A percentile compares a stretch with the other conserved stretches of the same genome.
phyloP scores from a whole-genome alignment of 169 alveolate genomes.

The Plasmodium gonderi region DNA sequence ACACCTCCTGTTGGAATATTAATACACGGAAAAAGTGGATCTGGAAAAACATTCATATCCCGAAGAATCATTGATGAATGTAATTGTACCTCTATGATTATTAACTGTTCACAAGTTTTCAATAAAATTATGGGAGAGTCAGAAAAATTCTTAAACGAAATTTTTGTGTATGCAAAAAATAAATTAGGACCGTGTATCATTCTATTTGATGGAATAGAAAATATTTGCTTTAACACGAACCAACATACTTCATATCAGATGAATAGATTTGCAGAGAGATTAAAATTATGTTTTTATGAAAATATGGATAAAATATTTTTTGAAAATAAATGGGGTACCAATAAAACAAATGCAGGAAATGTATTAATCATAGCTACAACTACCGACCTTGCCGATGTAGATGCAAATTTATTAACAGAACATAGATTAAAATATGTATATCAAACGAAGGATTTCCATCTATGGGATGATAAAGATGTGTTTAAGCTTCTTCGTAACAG shows the following conservation, averaged over 20 bases:
- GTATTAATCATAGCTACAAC: slow-evolving; percentile 41
- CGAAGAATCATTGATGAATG: slow-evolving; percentile 59
- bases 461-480: slow-evolving; percentile 31
- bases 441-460: slow-evolving; percentile 4
- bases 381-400: slow-evolving; percentile 18
- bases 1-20: slow-evolving; percentile 17
- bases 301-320: slow-evolving; percentile 34
- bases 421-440: slow-evolving; percentile 25
- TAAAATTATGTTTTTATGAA: slow-evolving; percentile 58
- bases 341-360: not conserved
- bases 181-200: slow-evolving; percentile 56
- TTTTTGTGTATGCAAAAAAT: slow-evolving; percentile 29
- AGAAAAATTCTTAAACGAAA: slow-evolving; percentile 42
- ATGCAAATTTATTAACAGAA: slow-evolving; percentile 7
- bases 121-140: slow-evolving; percentile 72
- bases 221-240: slow-evolving; percentile 14
- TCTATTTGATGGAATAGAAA: slow-evolving; percentile 45
- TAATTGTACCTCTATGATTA: slow-evolving; percentile 54
- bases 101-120: slow-evolving; percentile 47
- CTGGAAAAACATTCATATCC: slow-evolving; percentile 40
- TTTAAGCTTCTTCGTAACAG: slow-evolving; percentile 12
- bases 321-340: slow-evolving; percentile 24
- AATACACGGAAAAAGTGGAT: slow-evolving; percentile 48
- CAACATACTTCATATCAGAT: not conserved
- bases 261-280: slow-evolving; percentile 20